These are phyloP conservation scores for Ascochyta lentis DNA, from an alignment of 2,329 filamentous ascomycete species.

Conservation along the genomic window DNA sequence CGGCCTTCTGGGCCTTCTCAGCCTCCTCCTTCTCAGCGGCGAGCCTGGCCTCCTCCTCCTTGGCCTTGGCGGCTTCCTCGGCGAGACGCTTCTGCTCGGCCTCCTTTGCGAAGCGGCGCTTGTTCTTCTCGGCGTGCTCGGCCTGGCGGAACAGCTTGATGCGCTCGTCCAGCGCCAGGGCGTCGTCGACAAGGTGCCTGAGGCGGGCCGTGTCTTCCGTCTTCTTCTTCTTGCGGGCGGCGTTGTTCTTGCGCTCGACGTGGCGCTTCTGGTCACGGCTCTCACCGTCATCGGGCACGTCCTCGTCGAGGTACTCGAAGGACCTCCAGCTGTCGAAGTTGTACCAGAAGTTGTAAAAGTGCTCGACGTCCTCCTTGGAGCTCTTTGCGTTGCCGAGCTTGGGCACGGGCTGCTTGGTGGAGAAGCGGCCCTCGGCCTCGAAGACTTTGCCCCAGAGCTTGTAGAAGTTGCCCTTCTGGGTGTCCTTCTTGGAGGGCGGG, in stretches of 20 bases:
- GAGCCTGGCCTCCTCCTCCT: conserved; percentile 81
- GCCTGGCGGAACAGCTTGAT: conserved; percentile 97
- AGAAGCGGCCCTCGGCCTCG: conserved; percentile 91
- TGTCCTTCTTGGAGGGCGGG: conserved; percentile 89
- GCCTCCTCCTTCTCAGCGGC: conserved; percentile 84
- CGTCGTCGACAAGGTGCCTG: conserved; percentile 87
- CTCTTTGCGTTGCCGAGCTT: conserved; percentile 83
- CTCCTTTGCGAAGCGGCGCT: conserved; percentile 89
- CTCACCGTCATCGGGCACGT: conserved; percentile 98
- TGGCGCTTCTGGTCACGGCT: conserved; percentile 99
- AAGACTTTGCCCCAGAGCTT: conserved; percentile 93
- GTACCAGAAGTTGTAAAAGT: conserved; percentile 99
- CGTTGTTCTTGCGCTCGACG: conserved; percentile 97
- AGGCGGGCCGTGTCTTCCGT: conserved; percentile 93
- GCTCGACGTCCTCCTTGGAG: conserved; percentile 86
- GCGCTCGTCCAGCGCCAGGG: conserved; percentile 83
- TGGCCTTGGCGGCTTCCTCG: conserved; percentile 83
- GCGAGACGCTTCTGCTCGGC: conserved; percentile 85
- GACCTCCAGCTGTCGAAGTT: conserved; percentile 98
- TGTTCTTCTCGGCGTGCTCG: conserved; percentile 93
- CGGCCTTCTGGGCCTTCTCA: conserved; percentile 83
- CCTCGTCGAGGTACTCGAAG: conserved; percentile 98
- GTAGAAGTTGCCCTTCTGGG: conserved; percentile 87
- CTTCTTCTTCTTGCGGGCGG: conserved; percentile 99
- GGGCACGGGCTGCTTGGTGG: conserved; percentile 87